These are phyloP conservation scores for Dictyostelium capitatum DNA, from an alignment of 78 protist genomes.

Conservation along the genomic window DNA sequence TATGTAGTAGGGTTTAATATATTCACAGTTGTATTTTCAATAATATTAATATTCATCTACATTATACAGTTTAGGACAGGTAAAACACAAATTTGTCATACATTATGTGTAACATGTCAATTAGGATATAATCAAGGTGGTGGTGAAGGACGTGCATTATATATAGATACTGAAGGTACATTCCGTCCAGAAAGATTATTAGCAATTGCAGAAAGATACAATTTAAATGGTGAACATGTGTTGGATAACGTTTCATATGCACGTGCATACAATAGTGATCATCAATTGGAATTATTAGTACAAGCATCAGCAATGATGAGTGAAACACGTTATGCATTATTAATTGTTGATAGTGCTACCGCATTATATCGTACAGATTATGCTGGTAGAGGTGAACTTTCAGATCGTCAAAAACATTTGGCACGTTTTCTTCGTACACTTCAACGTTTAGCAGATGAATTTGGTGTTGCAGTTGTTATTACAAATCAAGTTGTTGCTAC, in stretches of 20 bases:
- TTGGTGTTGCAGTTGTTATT: conserved; percentile 98
- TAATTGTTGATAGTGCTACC: conserved; percentile 99
- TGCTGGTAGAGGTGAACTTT: conserved; percentile 98
- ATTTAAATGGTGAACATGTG: conserved; percentile 93
- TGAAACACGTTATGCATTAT: conserved; percentile 94
- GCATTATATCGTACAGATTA: conserved; percentile 98
- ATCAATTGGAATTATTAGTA: conserved; percentile 93
- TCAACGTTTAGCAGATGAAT: conserved; percentile 98
- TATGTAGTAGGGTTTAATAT: no score
- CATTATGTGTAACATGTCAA: conserved; percentile 98
- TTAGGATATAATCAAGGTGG: conserved; percentile 92
- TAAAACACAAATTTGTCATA: conserved; percentile 99
- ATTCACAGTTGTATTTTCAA: no score
- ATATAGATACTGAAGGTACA: conserved; percentile 99
- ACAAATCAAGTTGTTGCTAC: conserved; percentile 99
- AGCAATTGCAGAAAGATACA: conserved; percentile 95
- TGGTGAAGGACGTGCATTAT: conserved; percentile 99
- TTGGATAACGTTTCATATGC: conserved; percentile 99
- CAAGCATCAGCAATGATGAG: conserved; percentile 99
- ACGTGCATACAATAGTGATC: conserved; percentile 99
- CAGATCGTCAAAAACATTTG: conserved; percentile 98
- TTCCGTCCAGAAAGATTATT: conserved; percentile 99
- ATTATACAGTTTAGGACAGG: conserved; percentile 94
- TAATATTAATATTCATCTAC: neutral
- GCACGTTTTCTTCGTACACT: conserved; percentile 96